These are phyloP conservation scores for Boletus tomentosulus DNA, from an alignment of 768 basidiomycete species.

Conservation along the genomic window DNA sequence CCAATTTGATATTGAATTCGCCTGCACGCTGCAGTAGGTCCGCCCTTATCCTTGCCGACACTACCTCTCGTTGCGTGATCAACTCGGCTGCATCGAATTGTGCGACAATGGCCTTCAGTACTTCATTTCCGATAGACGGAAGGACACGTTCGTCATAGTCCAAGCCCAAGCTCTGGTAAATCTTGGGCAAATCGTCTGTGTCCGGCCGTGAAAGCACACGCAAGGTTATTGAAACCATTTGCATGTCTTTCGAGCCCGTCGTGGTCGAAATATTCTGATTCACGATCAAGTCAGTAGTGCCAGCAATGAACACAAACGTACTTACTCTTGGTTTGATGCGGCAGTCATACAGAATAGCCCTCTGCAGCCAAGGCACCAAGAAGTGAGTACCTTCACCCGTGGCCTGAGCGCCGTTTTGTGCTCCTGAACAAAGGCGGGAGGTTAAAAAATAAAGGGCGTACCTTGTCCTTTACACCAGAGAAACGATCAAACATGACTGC, in stretches of 20 bases:
- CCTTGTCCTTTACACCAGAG: constrained; percentile 81
- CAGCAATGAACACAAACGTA: constrained; percentile 5
- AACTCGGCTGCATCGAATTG: constrained; percentile 97
- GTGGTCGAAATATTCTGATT: constrained; percentile 94
- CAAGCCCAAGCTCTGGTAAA: constrained; percentile 91
- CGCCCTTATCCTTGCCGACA: constrained; percentile 87
- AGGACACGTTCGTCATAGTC: constrained; percentile 98
- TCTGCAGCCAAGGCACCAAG: constrained; percentile 91
- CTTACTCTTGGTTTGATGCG: constrained; percentile 92
- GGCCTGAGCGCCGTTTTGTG: constrained; percentile 48
- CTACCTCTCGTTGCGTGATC: constrained; percentile 97
- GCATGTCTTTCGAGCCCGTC: constrained; percentile 96
- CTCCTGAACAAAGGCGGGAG: no score
- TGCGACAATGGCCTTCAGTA: constrained; percentile 95
- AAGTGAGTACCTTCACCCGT: constrained; percentile 94
- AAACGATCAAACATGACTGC: constrained; percentile 99
- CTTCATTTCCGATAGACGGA: constrained; percentile 97
- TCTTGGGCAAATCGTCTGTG: constrained; percentile 78
- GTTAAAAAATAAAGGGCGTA: constrained; percentile 33
- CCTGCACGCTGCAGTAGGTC: constrained; percentile 91
- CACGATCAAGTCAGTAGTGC: background rate
- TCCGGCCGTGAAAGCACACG: constrained; percentile 95
- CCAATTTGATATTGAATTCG: constrained; percentile 93
- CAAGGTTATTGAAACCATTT: constrained; percentile 97
- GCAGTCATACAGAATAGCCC: constrained; percentile 95